A percentile compares a stretch with the other conserved stretches of the same genome.
Conservation (phyloP, 495 filamentous ascomycete species). For the Penicillium verhagenii region DNA sequence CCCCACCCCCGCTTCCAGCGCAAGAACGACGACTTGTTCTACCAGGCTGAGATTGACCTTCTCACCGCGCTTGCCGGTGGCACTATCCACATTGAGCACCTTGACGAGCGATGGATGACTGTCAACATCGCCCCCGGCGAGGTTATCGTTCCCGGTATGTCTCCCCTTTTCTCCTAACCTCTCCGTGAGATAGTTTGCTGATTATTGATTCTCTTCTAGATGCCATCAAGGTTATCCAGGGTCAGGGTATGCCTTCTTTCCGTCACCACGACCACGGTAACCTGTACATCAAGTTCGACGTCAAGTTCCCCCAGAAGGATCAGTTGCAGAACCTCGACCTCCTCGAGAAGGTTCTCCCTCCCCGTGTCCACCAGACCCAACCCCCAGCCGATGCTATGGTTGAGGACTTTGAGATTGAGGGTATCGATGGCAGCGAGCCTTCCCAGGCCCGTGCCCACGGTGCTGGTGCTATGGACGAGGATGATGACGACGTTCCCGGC, state of each 20-base stretch:
- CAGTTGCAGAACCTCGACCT: constrained; percentile 53
- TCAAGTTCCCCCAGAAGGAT: constrained; percentile 82
- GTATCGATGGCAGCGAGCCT: constrained; percentile 66
- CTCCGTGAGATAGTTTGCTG: constrained; percentile 12
- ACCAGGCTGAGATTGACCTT: constrained; percentile 92
- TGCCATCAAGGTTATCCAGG: constrained; percentile 88
- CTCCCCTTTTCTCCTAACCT: neutral
- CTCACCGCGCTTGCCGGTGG: constrained; percentile 93
- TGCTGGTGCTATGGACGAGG: constrained; percentile 75
- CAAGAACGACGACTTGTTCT: constrained; percentile 95
- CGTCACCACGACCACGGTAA: constrained; percentile 96
- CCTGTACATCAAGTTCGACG: constrained; percentile 94
- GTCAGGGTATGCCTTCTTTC: constrained; percentile 97
- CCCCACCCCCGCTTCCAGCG: constrained; percentile 92
- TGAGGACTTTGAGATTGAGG: constrained; percentile 80
- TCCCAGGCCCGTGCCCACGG: constrained; percentile 72
- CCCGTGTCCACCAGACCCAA: constrained; percentile 56
- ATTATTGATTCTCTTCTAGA: constrained; percentile 50
- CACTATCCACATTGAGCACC: constrained; percentile 85
- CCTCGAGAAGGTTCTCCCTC: constrained; percentile 79
- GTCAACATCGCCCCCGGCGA: constrained; percentile 90
- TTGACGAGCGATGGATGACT: constrained; percentile 94
- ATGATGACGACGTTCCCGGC: constrained; percentile 79
- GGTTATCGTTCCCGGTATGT: constrained; percentile 88
- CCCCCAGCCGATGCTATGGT: constrained; percentile 82